Evolutionary conservation across 257 asterid species (phyloP).

Genomic region (Solanum virginianum): DNA sequence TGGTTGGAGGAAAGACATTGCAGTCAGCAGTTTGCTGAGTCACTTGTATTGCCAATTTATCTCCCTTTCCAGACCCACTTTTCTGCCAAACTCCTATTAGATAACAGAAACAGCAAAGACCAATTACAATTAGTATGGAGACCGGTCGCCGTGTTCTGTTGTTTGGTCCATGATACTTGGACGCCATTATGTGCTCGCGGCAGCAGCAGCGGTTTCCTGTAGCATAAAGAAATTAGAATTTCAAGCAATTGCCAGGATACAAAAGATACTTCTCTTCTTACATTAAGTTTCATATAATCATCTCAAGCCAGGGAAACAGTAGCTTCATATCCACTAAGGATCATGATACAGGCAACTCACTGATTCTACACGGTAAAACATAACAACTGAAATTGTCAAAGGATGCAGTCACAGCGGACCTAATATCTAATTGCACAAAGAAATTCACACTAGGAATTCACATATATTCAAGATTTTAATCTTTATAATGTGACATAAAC

Average conservation of each 20-base stretch:
- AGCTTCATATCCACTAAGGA: neutral
- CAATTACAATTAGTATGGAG: slow-evolving; percentile 48
- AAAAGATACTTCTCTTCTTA: neutral
- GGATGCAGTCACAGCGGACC: neutral
- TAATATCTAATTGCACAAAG: neutral
- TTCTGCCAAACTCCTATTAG: slow-evolving; percentile 75
- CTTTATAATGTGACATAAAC: neutral
- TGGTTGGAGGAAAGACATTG: slow-evolving; percentile 21
- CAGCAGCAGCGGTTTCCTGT: slow-evolving; percentile 23
- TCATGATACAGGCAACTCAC: neutral
- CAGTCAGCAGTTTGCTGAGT: slow-evolving; percentile 49
- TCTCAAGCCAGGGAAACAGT: neutral
- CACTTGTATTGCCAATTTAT: slow-evolving; percentile 44
- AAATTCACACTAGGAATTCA: neutral
- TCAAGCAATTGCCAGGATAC: neutral
- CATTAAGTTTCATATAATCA: neutral
- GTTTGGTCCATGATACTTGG: slow-evolving; percentile 40
- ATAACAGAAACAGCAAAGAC: slow-evolving; percentile 70
- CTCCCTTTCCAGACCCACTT: slow-evolving; percentile 89
- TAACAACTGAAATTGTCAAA: neutral
- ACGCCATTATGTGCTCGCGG: slow-evolving; percentile 40
- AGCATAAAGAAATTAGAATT: neutral
- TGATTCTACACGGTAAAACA: neutral
- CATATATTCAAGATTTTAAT: neutral
- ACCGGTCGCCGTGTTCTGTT: slow-evolving; percentile 50